These are phyloP conservation scores for Sphenostylis stenocarpa DNA, from an alignment of 306 rosid genomes.

Conservation along the genomic window DNA sequence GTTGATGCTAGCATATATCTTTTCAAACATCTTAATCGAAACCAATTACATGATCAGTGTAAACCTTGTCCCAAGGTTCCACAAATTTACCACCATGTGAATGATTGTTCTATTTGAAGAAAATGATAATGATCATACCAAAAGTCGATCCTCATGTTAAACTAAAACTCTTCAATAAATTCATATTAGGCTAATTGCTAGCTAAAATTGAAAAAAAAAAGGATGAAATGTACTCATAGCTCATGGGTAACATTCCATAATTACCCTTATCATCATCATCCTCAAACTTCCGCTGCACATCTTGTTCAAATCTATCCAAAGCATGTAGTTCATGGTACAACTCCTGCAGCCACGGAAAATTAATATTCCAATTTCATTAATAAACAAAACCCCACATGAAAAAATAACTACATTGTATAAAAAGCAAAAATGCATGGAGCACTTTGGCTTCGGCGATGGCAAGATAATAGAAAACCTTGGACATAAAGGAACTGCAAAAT, in stretches of 20 bases:
- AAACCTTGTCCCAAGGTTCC: conserved; percentile 4
- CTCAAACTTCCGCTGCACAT: conserved; percentile 47
- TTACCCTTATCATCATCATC: conserved; percentile 68
- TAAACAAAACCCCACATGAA: background rate
- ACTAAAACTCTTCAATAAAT: background rate
- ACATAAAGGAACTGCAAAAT: conserved; percentile 15
- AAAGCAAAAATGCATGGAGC: conserved; percentile 32
- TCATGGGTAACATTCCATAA: conserved; percentile 4
- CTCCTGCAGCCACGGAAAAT: conserved; percentile 48
- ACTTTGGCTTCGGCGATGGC: conserved; percentile 2
- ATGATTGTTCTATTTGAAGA: conserved; percentile 1
- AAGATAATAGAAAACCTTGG: conserved; percentile 14
- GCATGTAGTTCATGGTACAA: conserved; percentile 77
- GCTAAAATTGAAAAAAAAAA: conserved; percentile 14
- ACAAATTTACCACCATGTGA: background rate
- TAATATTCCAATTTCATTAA: conserved; percentile 4
- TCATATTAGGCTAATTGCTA: background rate
- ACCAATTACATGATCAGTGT: conserved; percentile 18
- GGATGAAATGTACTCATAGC: conserved; percentile 1
- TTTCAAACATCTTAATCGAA: conserved; percentile 15
- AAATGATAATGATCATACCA: background rate
- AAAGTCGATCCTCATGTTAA: conserved; percentile 4
- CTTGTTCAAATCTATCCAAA: conserved; percentile 68
- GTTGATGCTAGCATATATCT: conserved; percentile 10
- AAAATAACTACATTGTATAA: background rate